Evolutionary conservation across 2,329 filamentous ascomycete species (phyloP).

Genomic region (Aspergillus glaucus): DNA sequence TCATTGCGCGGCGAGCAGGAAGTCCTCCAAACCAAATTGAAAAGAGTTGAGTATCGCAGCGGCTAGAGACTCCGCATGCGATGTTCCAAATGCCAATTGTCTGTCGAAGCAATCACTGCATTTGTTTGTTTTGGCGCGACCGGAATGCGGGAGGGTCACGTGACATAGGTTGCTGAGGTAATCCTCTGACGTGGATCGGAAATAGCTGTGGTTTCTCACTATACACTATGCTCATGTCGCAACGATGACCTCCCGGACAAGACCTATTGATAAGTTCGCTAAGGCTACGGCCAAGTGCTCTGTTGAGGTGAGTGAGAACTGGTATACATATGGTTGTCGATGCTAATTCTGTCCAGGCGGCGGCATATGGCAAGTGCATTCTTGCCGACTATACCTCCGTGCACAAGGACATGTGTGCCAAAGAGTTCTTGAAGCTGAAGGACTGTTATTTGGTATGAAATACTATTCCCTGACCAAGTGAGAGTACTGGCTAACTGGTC

Average conservation of each 20-base stretch:
- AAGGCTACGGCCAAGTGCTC: conserved; percentile 60
- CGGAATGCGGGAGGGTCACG: conserved; percentile 6
- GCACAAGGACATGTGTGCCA: conserved; percentile 81
- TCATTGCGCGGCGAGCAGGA: conserved; percentile 30
- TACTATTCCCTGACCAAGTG: background rate
- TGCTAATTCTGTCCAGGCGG: conserved; percentile 52
- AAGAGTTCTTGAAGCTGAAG: conserved; percentile 79
- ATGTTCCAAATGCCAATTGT: background rate
- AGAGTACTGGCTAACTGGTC: conserved; percentile 4
- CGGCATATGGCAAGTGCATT: conserved; percentile 85
- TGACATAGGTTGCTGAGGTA: conserved; percentile 1
- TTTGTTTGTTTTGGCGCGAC: conserved; percentile 13
- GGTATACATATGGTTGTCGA: background rate
- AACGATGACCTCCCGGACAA: conserved; percentile 33
- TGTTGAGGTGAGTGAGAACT: conserved; percentile 48
- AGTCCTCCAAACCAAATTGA: conserved; percentile 1
- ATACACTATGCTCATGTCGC: background rate
- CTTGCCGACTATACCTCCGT: conserved; percentile 83
- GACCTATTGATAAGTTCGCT: conserved; percentile 65
- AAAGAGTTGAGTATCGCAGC: conserved; percentile 8
- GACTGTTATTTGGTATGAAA: conserved; percentile 73
- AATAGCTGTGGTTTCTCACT: background rate
- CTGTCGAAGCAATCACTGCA: conserved; percentile 2
- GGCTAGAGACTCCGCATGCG: background rate
- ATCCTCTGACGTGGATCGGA: background rate